Evolutionary conservation across 2,329 filamentous ascomycete species (phyloP).

Genomic region (Fusarium nelsonii): DNA sequence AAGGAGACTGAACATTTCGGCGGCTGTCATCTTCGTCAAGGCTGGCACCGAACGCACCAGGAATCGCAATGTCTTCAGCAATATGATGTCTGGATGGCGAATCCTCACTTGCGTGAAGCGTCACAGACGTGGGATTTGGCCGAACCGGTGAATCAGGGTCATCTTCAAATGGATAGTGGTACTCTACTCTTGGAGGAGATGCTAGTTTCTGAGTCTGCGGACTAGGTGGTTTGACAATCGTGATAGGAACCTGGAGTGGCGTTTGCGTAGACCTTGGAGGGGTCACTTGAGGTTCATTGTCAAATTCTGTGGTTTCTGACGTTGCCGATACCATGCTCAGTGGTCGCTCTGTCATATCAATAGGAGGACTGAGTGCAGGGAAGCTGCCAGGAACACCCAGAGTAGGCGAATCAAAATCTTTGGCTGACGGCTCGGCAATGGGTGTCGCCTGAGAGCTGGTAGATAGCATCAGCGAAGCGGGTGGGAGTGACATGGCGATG

Average conservation of each 20-base stretch:
- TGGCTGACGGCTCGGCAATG: conserved; percentile 20
- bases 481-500: conserved; percentile 43
- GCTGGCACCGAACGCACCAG: conserved; percentile 52
- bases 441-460: conserved; percentile 27
- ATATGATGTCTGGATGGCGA: conserved; percentile 18
- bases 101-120: conserved; percentile 41
- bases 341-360: conserved; percentile 62
- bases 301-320: conserved; percentile 77
- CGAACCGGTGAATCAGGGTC: conserved; percentile 51
- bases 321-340: conserved; percentile 69
- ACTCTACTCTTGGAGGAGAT: conserved; percentile 55
- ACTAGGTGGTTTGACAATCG: conserved; percentile 48
- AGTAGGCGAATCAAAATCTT: conserved; percentile 70
- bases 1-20: conserved; percentile 33
- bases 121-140: conserved; percentile 11
- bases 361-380: conserved; percentile 56
- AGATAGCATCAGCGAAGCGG: conserved; percentile 37
- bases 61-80: conserved; percentile 34
- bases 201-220: conserved; percentile 43
- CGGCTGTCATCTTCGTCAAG: conserved; percentile 52
- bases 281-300: conserved; percentile 76
- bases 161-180: conserved; percentile 65
- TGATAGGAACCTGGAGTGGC: conserved; percentile 44
- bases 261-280: conserved; percentile 56
- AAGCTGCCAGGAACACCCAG: conserved; percentile 76